A percentile compares a stretch with the other conserved stretches of the same genome.
Conservation (phyloP, 1,139 yeast species). For the Hyphopichia buzzinii region DNA sequence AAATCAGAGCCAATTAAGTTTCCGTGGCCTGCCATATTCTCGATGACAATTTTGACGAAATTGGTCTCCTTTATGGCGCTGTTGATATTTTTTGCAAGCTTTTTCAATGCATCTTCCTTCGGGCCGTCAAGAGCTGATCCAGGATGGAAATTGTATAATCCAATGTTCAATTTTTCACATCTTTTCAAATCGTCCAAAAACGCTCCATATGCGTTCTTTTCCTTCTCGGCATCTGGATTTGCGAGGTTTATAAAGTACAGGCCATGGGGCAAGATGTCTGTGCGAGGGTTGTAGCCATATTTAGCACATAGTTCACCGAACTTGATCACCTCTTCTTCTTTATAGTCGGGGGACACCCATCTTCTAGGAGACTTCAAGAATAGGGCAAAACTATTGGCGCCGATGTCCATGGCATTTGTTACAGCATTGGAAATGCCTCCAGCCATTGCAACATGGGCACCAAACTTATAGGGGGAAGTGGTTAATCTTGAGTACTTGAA, state of each 20-base stretch:
- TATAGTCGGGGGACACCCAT: conserved; percentile 83
- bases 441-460: conserved; percentile 76
- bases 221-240: conserved; percentile 82
- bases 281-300: conserved; percentile 66
- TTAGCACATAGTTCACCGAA: conserved; percentile 63
- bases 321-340: conserved; percentile 61
- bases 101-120: conserved; percentile 58
- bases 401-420: conserved; percentile 69
- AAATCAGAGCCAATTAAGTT: conserved; percentile 81
- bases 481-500: conserved; percentile 23
- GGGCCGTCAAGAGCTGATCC: conserved; percentile 83
- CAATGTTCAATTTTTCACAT: conserved; percentile 82
- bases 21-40: conserved; percentile 98
- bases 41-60: conserved; percentile 84
- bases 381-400: conserved; percentile 85
- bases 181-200: conserved; percentile 82
- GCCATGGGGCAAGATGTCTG: conserved; percentile 90
- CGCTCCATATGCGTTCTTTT: conserved; percentile 70
- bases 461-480: conserved; percentile 50
- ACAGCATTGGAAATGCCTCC: conserved; percentile 80
- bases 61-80: conserved; percentile 68
- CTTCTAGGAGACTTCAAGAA: conserved; percentile 87
- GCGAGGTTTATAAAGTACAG: conserved; percentile 90
- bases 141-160: conserved; percentile 90
- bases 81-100: conserved; percentile 77